Evolutionary conservation across 306 rosid genomes (phyloP), one percentile per base, ranked within the genome.

Genomic region (Prunus dulcis): DNA sequence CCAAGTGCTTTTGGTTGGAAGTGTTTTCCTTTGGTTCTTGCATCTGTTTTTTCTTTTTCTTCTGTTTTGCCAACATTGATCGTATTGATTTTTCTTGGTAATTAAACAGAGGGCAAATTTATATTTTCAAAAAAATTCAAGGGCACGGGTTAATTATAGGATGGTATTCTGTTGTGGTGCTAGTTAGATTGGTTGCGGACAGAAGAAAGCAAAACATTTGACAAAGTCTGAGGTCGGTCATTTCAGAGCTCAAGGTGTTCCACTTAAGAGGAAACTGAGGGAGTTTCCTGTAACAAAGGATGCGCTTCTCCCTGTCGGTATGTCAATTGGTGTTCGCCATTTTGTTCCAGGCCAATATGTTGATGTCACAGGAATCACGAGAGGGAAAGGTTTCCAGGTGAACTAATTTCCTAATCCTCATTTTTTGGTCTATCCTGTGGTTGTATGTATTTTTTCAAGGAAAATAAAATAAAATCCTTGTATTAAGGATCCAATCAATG

Each of bases 101-200:
- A 20, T 8, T 66, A n/a, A 66, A 66, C 71, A 19, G 9, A 32
- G 9, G 71, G 11, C 2, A 66, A n/a, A 0, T 5, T n/a, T 32
- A 12, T 0, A n/a, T 32, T 63, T 50, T 62, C 25, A 6, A 6
- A 38, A 25, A 10, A 10, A 67, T 15, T 52, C n/a, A 20, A 22
- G 76, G 56, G 64, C 66, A n/a, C 15, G 32, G 67, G 60, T 82
- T 88, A 82, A 82, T 78, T 76, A 78, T 69, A 69, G 78, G 80
- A 46, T 75, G 77, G 78, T 80, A 74, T 82, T 83, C 80, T 86
- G 82, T 75, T 83, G 77, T 76, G 79, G 81, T 81, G 89, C 80
- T 92, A 87, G 99, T 88, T 92, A 96, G 99, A 84, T 96, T 89
- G 99, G 99, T 81, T 96, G 93, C 77, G 99, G 99, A 56, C 99